These are phyloP conservation scores for Termitomyces sp. DNA, from an alignment of 768 basidiomycete species.

Conservation along the genomic window DNA sequence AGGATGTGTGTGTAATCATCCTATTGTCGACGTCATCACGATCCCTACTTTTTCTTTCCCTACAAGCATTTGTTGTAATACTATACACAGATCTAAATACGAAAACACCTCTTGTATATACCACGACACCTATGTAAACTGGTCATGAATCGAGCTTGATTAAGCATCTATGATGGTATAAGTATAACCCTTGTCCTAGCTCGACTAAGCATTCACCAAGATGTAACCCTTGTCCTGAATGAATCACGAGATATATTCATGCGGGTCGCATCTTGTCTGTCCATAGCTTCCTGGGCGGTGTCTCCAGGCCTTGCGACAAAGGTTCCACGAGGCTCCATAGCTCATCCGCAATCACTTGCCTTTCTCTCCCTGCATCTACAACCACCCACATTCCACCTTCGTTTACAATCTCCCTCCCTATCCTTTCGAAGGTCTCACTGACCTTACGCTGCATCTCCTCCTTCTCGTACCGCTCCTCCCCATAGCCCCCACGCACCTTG, in stretches of 20 bases:
- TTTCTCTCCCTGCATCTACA: conserved; percentile 51
- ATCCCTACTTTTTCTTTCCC: conserved; percentile 10
- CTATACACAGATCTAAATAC: conserved; percentile 8
- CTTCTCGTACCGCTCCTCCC: conserved; percentile 83
- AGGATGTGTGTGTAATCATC: neutral
- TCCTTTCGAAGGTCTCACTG: conserved; percentile 48
- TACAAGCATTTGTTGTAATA: conserved; percentile 12
- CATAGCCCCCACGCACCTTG: conserved; percentile 69
- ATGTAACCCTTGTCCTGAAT: neutral
- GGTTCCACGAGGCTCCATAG: conserved; percentile 50
- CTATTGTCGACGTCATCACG: conserved; percentile 7
- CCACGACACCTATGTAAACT: neutral
- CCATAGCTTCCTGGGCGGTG: conserved; percentile 51
- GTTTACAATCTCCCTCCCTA: conserved; percentile 46
- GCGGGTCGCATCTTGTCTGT: conserved; percentile 14
- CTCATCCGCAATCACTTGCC: conserved; percentile 43
- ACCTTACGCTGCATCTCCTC: conserved; percentile 69
- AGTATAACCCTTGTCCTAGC: no score
- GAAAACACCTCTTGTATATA: conserved; percentile 3
- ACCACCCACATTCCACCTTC: conserved; percentile 37
- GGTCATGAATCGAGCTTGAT: neutral
- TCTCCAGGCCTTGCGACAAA: conserved; percentile 30
- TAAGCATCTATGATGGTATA: no score
- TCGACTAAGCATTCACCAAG: neutral
- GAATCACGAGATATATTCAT: neutral